Evolutionary conservation across 73 alveolate genomes (phyloP).

Genomic region (Paramecium sexaurelia): DNA sequence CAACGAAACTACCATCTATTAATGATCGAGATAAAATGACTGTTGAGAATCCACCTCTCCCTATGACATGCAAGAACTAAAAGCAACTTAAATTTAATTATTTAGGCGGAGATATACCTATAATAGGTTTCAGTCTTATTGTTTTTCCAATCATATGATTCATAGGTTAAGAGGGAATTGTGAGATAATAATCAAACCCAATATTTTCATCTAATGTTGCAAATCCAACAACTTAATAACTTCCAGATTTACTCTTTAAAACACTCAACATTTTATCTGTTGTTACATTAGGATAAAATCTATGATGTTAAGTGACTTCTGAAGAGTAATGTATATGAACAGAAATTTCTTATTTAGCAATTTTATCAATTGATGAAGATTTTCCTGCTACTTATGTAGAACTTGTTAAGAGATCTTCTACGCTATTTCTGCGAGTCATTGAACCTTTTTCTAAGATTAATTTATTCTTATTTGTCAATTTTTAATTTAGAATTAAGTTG

Average conservation of each 20-base stretch:
- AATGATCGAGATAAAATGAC: slow-evolving; percentile 77
- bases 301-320: not conserved
- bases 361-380: slow-evolving; percentile 7
- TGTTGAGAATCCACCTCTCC: slow-evolving; percentile 86
- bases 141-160: slow-evolving; percentile 13
- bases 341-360: not conserved
- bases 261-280: not conserved
- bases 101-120: not conserved
- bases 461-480: not conserved
- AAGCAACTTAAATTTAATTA: slow-evolving; percentile 68
- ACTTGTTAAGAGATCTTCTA: slow-evolving; percentile 15
- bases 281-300: not conserved
- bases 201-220: slow-evolving; percentile 52
- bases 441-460: slow-evolving; percentile 25
- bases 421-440: slow-evolving; percentile 32
- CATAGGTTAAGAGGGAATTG: slow-evolving; percentile 42
- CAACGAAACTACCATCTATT: slow-evolving; percentile 80
- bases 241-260: not conserved
- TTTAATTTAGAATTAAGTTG: not conserved
- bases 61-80: slow-evolving; percentile 77
- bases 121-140: not conserved
- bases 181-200: slow-evolving; percentile 51
- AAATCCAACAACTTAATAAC: not conserved
- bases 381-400: not conserved
- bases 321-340: not conserved